phyloP scores from a whole-genome alignment of 495 filamentous ascomycete genomes.

The Penicillium waksmanii region DNA sequence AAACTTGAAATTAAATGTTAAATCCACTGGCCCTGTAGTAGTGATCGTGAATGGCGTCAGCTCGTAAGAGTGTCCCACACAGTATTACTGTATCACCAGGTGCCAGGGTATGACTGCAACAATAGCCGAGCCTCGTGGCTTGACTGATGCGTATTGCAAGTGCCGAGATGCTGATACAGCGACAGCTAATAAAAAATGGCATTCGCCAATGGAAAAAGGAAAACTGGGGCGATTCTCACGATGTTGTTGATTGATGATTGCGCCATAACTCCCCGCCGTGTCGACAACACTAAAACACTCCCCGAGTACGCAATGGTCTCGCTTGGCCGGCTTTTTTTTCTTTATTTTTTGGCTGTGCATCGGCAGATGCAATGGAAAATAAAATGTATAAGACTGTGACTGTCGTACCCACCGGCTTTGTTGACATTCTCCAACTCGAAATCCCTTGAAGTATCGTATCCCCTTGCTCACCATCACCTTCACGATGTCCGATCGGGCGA shows the following conservation, averaged over 20 bases:
- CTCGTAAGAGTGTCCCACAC: no score
- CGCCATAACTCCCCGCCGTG: conserved; percentile 29
- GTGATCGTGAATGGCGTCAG: no score
- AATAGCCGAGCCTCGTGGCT: no score
- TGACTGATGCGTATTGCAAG: neutral
- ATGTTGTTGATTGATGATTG: conserved; percentile 17
- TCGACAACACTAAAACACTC: conserved; percentile 18
- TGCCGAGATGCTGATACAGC: neutral
- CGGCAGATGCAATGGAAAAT: neutral
- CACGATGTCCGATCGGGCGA: conserved; percentile 5
- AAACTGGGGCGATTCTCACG: conserved; percentile 10
- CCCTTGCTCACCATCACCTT: neutral
- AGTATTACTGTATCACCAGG: no score
- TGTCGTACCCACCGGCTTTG: neutral
- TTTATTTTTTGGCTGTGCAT: neutral
- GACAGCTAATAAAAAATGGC: neutral
- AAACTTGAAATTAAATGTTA: no score
- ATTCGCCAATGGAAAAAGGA: neutral
- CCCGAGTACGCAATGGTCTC: neutral
- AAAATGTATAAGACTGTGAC: neutral
- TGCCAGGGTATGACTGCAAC: no score
- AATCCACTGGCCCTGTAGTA: no score
- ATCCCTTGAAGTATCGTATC: neutral
- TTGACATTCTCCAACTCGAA: neutral
- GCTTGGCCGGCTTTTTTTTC: neutral